Evolutionary conservation across 495 filamentous ascomycete species (phyloP).

Genomic region (Articulospora tetracladia): DNA sequence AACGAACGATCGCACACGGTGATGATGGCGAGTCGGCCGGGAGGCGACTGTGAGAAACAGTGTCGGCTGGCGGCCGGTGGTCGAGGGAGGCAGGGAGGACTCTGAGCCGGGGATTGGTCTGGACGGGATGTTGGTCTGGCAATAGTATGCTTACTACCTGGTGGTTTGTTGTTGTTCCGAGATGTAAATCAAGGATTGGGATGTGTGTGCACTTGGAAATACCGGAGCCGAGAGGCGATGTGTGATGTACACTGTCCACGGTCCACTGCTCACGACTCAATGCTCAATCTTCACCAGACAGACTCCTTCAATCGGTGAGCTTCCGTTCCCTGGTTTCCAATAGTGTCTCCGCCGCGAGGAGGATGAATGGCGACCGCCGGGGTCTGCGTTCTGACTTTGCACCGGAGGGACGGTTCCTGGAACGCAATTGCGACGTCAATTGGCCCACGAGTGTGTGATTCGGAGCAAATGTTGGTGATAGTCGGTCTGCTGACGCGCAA

Average conservation of each 20-base stretch:
- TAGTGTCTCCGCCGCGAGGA: not conserved
- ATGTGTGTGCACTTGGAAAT: not conserved
- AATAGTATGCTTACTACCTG: no score
- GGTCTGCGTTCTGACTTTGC: slow-evolving; percentile 5
- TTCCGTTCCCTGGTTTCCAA: not conserved
- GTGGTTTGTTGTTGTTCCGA: no score
- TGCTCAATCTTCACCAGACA: no score
- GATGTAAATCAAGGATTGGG: no score
- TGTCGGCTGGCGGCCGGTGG: not conserved
- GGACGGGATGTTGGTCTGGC: not conserved
- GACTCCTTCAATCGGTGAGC: not conserved
- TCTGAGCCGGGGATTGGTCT: slow-evolving; percentile 6
- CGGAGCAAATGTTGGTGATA: not conserved
- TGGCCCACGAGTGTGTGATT: not conserved
- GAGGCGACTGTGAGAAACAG: not conserved
- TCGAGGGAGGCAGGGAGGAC: not conserved
- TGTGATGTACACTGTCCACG: not conserved
- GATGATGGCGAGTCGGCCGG: not conserved
- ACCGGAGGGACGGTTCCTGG: slow-evolving; percentile 18
- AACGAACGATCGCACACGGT: not conserved
- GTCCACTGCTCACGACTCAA: no score
- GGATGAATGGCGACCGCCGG: slow-evolving; percentile 4
- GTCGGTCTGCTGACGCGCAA: not conserved
- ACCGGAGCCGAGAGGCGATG: not conserved
- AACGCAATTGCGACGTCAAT: slow-evolving; percentile 8